Base-by-base conservation (phyloP, 2,329 filamentous ascomycete genomes). In the Orbilia blumenaviensis region DNA sequence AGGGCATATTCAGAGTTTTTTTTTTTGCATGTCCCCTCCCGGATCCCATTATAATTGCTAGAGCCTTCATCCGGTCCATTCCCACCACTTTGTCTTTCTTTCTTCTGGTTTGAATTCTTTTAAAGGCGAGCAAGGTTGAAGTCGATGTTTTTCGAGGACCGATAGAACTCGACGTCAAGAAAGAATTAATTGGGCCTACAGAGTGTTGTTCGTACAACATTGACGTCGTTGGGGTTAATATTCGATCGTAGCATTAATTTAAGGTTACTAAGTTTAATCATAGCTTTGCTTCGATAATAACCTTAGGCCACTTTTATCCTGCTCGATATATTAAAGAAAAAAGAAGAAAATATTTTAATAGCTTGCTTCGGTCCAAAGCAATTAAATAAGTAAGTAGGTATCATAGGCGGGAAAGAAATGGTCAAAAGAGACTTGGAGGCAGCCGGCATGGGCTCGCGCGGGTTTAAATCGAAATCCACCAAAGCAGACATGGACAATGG, bases 401-500 rank as follows among this genome's bases (percentile, higher is more conserved):
- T 60, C 23, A 25, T 34, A 23, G 10, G 18, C 3, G 38, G 7
- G 14, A 25, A 7, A 60, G 12, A 38, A 52, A 74, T 74, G 69
- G 69, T 66, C 21, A 66, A 66, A 27, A 71, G 66, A 21, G 61
- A 44, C 36, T 48, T 66, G 10, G 69, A 74, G 29, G 23, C 52
- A 16, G 44, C 21, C 48, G 54, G 41, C 61, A 48, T 69, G 73
- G 66, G 64, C 52, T 61, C 62, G 60, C 66, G 54, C 29, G 50
- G 73, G 62, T 71, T 77, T 77, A 63, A 66, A 63, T 72, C 46
- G 50, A 69, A 64, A 64, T 41, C 56, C 23, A 38, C 27, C 32
- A 58, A 54, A 23, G 64, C 67, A 73, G 7, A 60, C 78, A 60
- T 66, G 78, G 60, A 77, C 72, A 73, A 80, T 78, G 78, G 79